Percentiles rank a stretch among this genome's conserved stretches.
Evolutionary conservation across 768 basidiomycete genomes (phyloP).

Genomic region (Tylopilus vinaceipallidus): DNA sequence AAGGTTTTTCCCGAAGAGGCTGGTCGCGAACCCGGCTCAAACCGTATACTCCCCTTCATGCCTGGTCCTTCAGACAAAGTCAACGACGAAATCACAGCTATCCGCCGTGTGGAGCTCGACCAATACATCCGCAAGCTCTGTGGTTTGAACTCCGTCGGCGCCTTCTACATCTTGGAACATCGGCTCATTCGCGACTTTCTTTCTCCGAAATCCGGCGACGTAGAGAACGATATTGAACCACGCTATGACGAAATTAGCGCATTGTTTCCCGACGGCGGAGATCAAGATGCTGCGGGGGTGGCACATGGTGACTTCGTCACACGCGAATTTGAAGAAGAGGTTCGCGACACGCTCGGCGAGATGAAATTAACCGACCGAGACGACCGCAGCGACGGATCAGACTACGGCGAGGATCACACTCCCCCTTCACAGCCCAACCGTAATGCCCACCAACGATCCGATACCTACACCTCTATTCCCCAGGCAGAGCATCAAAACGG

Average conservation of each 20-base stretch:
- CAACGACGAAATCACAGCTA: constrained; percentile 78
- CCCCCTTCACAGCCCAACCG: constrained; percentile 37
- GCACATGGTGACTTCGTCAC: constrained; percentile 24
- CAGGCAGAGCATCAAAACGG: constrained; percentile 31
- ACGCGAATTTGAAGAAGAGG: constrained; percentile 40
- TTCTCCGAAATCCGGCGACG: constrained; percentile 81
- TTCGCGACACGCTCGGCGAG: constrained; percentile 49
- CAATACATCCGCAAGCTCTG: constrained; percentile 84
- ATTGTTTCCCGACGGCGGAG: constrained; percentile 38
- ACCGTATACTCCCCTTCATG: constrained; percentile 92
- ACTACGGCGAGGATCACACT: constrained; percentile 54
- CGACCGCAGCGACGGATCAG: constrained; percentile 60
- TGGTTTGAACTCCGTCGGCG: constrained; percentile 60
- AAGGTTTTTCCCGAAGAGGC: constrained; percentile 89
- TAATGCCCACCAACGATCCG: constrained; percentile 45
- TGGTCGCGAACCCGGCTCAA: constrained; percentile 64
- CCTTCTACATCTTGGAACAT: constrained; percentile 80
- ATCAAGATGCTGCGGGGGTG: constrained; percentile 38
- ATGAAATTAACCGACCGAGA: constrained; percentile 47
- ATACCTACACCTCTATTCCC: constrained; percentile 44
- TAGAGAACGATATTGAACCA: constrained; percentile 64
- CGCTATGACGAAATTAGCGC: constrained; percentile 58
- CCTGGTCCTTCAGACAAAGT: constrained; percentile 88
- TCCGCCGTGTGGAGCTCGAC: constrained; percentile 79
- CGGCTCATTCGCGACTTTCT: constrained; percentile 81